phyloP scores from a whole-genome alignment of 495 filamentous ascomycete genomes.

The Schizothecium vesticola region DNA sequence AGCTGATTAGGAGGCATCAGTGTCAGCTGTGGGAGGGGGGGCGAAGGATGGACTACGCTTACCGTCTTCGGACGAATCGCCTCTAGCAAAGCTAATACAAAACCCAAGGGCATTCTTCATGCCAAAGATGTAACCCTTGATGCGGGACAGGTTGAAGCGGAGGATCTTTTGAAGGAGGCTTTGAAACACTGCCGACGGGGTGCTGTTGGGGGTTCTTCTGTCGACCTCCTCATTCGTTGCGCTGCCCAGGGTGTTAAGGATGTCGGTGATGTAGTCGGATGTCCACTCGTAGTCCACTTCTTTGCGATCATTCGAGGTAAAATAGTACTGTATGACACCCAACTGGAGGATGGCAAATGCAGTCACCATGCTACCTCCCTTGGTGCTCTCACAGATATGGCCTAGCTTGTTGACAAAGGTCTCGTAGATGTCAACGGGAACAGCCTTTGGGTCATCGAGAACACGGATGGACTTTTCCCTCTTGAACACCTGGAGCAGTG shows the following conservation, averaged over 20 bases:
- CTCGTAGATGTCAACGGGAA: background rate
- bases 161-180: constrained; percentile 8
- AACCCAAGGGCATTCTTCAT: background rate
- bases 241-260: background rate
- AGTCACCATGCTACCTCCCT: constrained; percentile 17
- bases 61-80: constrained; percentile 1
- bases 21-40: background rate
- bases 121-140: constrained; percentile 3
- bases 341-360: constrained; percentile 14
- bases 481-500: background rate
- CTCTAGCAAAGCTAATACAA: constrained; percentile 6
- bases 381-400: constrained; percentile 22
- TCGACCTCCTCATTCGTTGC: background rate
- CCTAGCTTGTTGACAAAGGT: constrained; percentile 26
- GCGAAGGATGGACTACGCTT: background rate
- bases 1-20: background rate
- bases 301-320: constrained; percentile 20
- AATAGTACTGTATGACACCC: constrained; percentile 15
- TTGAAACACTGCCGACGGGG: background rate
- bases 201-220: background rate
- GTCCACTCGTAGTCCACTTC: background rate
- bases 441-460: background rate
- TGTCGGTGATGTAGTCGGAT: background rate
- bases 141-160: constrained; percentile 12
- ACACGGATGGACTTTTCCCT: background rate